A percentile compares a stretch with the other conserved stretches of the same genome.
These are phyloP conservation scores for Leccinellum rugosiceps DNA, from an alignment of 768 basidiomycete species.

Conservation along the genomic window DNA sequence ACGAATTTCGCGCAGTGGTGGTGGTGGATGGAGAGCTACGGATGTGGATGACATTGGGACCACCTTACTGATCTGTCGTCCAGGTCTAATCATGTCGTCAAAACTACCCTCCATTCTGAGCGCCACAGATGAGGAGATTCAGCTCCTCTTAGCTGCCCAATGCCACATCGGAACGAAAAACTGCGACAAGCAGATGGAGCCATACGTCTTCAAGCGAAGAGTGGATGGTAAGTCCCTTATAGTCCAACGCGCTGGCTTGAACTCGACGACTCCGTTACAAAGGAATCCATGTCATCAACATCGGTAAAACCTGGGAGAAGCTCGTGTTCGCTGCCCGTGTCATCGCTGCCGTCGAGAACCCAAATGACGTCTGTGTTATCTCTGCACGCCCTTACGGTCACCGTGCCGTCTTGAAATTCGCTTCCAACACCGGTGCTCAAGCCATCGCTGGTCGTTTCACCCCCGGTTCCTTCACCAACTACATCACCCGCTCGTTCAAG, in stretches of 20 bases:
- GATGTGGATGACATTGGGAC: constrained; percentile 27
- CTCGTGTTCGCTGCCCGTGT: constrained; percentile 96
- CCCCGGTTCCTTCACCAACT: constrained; percentile 98
- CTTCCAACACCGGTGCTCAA: constrained; percentile 96
- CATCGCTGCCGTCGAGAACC: constrained; percentile 97
- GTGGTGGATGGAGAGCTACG: constrained; percentile 35
- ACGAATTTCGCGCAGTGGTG: constrained; percentile 7
- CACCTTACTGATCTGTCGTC: constrained; percentile 25
- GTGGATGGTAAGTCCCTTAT: constrained; percentile 70
- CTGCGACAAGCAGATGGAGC: constrained; percentile 98
- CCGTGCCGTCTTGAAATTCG: constrained; percentile 98
- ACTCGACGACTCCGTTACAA: constrained; percentile 9
- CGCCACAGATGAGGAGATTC: constrained; percentile 97
- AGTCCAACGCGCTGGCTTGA: constrained; percentile 12
- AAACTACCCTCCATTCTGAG: constrained; percentile 93
- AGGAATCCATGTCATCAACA: constrained; percentile 97
- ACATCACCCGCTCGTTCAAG: constrained; percentile 99
- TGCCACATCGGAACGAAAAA: constrained; percentile 98
- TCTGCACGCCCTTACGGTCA: constrained; percentile 98
- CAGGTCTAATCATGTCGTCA: constrained; percentile 57
- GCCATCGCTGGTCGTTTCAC: constrained; percentile 99
- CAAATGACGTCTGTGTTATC: constrained; percentile 96
- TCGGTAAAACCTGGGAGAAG: constrained; percentile 99
- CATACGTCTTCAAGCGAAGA: constrained; percentile 97
- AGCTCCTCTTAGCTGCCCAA: constrained; percentile 91